Conservation (phyloP, 257 asterid genomes). For the Solanum dulcamara region DNA sequence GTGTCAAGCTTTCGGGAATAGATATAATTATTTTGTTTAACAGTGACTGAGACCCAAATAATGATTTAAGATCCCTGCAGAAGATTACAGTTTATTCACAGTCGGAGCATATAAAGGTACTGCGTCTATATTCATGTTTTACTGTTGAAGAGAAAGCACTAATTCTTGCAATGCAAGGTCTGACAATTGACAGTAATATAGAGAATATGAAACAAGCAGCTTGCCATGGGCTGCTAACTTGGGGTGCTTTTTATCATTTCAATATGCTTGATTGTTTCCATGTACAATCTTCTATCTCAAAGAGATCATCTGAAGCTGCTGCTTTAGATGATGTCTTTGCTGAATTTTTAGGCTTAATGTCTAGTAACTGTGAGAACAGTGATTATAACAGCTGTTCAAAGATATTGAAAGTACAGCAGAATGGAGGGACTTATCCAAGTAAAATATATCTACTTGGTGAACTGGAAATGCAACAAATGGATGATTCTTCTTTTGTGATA, state of each 20-base stretch:
- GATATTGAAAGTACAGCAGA: conserved; percentile 20
- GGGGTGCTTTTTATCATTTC: conserved; percentile 49
- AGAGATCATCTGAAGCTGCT: conserved; percentile 9
- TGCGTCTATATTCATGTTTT: conserved; percentile 44
- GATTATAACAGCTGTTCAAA: neutral
- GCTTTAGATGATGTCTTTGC: conserved; percentile 37
- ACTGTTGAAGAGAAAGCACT: conserved; percentile 53
- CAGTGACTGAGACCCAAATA: conserved; percentile 59
- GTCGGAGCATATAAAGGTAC: conserved; percentile 37
- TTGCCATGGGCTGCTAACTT: conserved; percentile 34
- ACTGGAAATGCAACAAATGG: conserved; percentile 18
- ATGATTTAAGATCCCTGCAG: conserved; percentile 48
- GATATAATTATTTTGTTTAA: conserved; percentile 43
- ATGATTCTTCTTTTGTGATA: conserved; percentile 12
- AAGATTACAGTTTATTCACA: conserved; percentile 34
- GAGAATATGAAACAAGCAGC: conserved; percentile 14
- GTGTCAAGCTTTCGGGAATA: conserved; percentile 26
- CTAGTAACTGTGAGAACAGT: conserved; percentile 10
- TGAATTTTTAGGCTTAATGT: conserved; percentile 31
- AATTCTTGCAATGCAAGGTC: conserved; percentile 45
- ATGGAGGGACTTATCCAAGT: conserved; percentile 24
- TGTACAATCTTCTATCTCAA: conserved; percentile 6
- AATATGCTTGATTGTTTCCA: neutral
- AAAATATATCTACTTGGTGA: conserved; percentile 36
- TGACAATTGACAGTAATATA: conserved; percentile 18